Evolutionary conservation across 2,329 filamentous ascomycete genomes (phyloP).

Genomic region (Colletotrichum endophyticum): DNA sequence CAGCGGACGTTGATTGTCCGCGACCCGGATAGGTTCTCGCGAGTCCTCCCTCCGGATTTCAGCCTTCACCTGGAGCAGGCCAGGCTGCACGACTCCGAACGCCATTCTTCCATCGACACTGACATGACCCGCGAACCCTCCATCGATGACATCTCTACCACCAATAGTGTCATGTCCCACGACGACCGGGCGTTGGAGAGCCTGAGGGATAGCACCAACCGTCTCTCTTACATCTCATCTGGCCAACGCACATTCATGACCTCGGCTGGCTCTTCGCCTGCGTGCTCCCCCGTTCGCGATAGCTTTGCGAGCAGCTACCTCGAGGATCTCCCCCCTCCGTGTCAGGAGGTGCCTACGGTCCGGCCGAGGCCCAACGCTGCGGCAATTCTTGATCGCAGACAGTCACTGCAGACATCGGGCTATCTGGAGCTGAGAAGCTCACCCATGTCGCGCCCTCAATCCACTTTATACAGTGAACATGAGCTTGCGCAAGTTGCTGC

Average conservation of each 20-base stretch:
- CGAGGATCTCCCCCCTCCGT: constrained; percentile 21
- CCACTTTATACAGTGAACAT: constrained; percentile 28
- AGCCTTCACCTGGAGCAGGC: constrained; percentile 32
- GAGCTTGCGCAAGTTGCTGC: constrained; percentile 34
- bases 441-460: constrained; percentile 25
- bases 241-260: constrained; percentile 65
- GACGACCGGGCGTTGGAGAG: constrained; percentile 64
- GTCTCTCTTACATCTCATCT: constrained; percentile 65
- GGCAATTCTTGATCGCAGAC: constrained; percentile 54
- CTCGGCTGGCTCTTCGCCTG: constrained; percentile 62
- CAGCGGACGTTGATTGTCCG: constrained; percentile 53
- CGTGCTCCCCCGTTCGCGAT: constrained; percentile 59
- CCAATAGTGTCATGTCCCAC: constrained; percentile 62
- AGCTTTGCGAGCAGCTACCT: constrained; percentile 46
- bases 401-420: constrained; percentile 54
- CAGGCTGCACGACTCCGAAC: constrained; percentile 26
- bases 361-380: constrained; percentile 57
- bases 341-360: constrained; percentile 26
- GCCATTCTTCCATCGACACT: constrained; percentile 24
- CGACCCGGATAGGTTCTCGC: constrained; percentile 52
- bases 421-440: constrained; percentile 44
- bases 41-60: constrained; percentile 39
- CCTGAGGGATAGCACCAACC: constrained; percentile 60
- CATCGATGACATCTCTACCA: constrained; percentile 60
- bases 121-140: constrained; percentile 43